Percentiles rank a stretch among this genome's conserved stretches.
These are phyloP conservation scores for Fonsecaea pugnacius DNA, from an alignment of 2,329 filamentous ascomycete species.

Conservation along the genomic window DNA sequence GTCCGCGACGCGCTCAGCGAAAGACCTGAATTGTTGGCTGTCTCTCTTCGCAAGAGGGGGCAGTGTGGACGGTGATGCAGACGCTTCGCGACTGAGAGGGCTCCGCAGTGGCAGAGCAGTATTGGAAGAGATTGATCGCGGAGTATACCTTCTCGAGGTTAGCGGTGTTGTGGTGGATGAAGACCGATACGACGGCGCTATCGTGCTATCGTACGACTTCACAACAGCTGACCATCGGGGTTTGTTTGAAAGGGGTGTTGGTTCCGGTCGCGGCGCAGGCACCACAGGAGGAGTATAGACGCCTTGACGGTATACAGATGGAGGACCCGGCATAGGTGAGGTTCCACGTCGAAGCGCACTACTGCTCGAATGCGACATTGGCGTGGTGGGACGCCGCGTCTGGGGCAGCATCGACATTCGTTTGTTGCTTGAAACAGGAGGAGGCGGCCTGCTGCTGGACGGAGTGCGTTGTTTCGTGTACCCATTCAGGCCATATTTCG, in stretches of 20 bases:
- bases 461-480: slow-evolving; percentile 42
- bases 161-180: slow-evolving; percentile 31
- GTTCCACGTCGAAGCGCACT: slow-evolving; percentile 28
- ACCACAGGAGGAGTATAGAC: slow-evolving; percentile 46
- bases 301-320: slow-evolving; percentile 38
- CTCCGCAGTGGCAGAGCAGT: slow-evolving; percentile 49
- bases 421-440: slow-evolving; percentile 33
- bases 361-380: slow-evolving; percentile 31
- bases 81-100: slow-evolving; percentile 49
- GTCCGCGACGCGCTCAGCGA: slow-evolving; percentile 36
- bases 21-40: slow-evolving; percentile 35
- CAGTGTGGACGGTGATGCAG: slow-evolving; percentile 45
- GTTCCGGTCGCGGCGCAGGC: slow-evolving; percentile 49
- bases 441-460: slow-evolving; percentile 45
- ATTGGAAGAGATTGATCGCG: slow-evolving; percentile 43
- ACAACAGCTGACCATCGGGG: slow-evolving; percentile 75
- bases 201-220: slow-evolving; percentile 59
- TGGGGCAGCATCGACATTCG: slow-evolving; percentile 34
- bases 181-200: slow-evolving; percentile 33
- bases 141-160: slow-evolving; percentile 34
- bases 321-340: slow-evolving; percentile 36
- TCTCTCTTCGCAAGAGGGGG: slow-evolving; percentile 25
- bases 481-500: slow-evolving; percentile 41
- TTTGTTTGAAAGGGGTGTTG: slow-evolving; percentile 56
- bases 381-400: slow-evolving; percentile 34